Conservation (phyloP, 352 stramenopile species). For the Vaucheria bursata region DNA sequence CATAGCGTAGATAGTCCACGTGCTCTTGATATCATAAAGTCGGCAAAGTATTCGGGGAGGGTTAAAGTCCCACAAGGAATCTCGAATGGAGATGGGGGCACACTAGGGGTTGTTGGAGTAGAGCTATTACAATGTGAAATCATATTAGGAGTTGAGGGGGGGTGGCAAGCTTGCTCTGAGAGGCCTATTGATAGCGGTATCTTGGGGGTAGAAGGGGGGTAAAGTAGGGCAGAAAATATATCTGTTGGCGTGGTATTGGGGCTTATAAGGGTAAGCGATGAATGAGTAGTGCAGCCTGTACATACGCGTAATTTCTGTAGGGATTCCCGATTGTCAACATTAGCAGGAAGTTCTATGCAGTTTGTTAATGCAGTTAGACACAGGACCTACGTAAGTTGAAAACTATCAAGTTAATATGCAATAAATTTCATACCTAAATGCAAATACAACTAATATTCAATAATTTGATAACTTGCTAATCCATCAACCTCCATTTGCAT, state of each 20-base stretch:
- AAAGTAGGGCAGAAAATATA: background rate
- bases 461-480: too few relatives aligned
- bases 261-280: background rate
- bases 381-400: background rate
- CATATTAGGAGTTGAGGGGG: too few relatives aligned
- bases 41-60: background rate
- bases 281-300: background rate
- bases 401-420: background rate
- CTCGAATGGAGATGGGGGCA: background rate
- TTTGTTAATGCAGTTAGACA: slow-evolving; percentile 1
- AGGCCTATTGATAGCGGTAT: background rate
- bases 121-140: too few relatives aligned
- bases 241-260: background rate
- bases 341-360: background rate
- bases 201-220: background rate
- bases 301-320: background rate
- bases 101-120: background rate
- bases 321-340: background rate
- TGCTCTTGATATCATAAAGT: background rate
- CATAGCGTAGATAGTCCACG: background rate
- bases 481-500: background rate
- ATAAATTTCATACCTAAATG: background rate
- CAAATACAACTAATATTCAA: too few relatives aligned
- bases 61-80: background rate
- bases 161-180: too few relatives aligned